phyloP scores from a whole-genome alignment of 495 filamentous ascomycete genomes.

The Tetracladium setigerum region DNA sequence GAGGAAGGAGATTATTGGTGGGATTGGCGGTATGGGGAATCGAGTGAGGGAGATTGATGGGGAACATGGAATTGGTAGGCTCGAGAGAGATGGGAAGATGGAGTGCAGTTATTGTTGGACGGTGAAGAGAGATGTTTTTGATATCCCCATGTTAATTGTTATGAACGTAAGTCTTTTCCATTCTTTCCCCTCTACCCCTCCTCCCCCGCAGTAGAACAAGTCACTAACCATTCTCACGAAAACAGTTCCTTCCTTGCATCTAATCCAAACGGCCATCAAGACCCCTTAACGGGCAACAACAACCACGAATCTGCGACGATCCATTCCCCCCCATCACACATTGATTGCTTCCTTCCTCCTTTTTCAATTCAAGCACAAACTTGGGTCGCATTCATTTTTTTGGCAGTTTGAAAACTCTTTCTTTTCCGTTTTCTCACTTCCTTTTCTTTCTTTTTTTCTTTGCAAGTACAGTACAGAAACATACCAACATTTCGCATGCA shows the following conservation, averaged over 20 bases:
- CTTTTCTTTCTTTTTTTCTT: too few species aligned
- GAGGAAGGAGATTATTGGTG: conserved; percentile 28
- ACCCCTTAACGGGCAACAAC: too few species aligned
- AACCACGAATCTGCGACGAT: too few species aligned
- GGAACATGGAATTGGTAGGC: conserved; percentile 67
- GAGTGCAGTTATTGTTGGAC: conserved; percentile 96
- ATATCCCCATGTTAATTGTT: conserved; percentile 96
- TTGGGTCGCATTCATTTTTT: too few species aligned
- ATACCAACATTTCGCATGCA: too few species aligned
- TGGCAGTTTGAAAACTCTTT: too few species aligned
- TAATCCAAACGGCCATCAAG: not conserved
- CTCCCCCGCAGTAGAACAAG: not conserved
- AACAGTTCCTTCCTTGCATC: conserved; percentile 22
- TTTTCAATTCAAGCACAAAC: too few species aligned
- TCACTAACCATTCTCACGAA: not conserved
- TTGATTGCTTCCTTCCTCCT: too few species aligned
- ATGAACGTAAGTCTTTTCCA: conserved; percentile 70
- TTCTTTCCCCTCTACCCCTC: not conserved
- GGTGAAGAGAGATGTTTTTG: conserved; percentile 92
- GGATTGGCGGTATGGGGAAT: conserved; percentile 39
- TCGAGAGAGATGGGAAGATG: conserved; percentile 82
- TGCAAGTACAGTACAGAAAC: too few species aligned
- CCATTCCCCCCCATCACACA: too few species aligned
- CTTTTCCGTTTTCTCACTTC: too few species aligned
- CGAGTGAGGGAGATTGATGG: conserved; percentile 58